phyloP scores from a whole-genome alignment of 768 basidiomycete genomes.

The Pulveroboletus sp. region DNA sequence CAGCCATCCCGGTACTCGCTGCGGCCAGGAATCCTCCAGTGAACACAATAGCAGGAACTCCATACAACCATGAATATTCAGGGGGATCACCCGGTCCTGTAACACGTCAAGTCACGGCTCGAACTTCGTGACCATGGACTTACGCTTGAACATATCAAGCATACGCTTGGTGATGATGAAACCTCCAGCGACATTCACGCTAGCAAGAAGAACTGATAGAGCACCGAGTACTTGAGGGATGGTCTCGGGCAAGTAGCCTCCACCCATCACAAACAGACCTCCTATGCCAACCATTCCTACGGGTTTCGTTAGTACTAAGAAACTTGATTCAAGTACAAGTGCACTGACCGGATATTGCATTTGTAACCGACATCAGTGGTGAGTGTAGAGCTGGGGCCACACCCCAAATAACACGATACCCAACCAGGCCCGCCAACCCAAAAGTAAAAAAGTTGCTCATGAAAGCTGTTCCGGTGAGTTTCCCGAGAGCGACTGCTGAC shows the following conservation, averaged over 20 bases:
- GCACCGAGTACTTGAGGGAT: constrained; percentile 78
- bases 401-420: constrained; percentile 87
- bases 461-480: constrained; percentile 73
- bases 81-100: constrained; percentile 79
- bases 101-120: constrained; percentile 2
- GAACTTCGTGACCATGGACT: constrained; percentile 10
- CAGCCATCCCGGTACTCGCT: constrained; percentile 79
- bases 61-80: constrained; percentile 82
- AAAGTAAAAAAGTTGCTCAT: constrained; percentile 90
- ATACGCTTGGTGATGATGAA: constrained; percentile 89
- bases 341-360: constrained; percentile 72
- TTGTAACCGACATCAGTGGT: constrained; percentile 87
- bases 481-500: constrained; percentile 65
- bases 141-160: constrained; percentile 91
- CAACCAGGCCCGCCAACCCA: constrained; percentile 79
- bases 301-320: background rate
- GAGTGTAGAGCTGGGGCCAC: constrained; percentile 86
- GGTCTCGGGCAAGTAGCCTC: constrained; percentile 77
- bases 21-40: constrained; percentile 79
- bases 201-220: constrained; percentile 78
- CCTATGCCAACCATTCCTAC: constrained; percentile 74
- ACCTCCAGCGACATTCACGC: constrained; percentile 84
- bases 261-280: constrained; percentile 88
- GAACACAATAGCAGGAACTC: constrained; percentile 74
- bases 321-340: constrained; percentile 5